phyloP scores from a whole-genome alignment of 257 asterid genomes.

The Lycium ferocissimum region DNA sequence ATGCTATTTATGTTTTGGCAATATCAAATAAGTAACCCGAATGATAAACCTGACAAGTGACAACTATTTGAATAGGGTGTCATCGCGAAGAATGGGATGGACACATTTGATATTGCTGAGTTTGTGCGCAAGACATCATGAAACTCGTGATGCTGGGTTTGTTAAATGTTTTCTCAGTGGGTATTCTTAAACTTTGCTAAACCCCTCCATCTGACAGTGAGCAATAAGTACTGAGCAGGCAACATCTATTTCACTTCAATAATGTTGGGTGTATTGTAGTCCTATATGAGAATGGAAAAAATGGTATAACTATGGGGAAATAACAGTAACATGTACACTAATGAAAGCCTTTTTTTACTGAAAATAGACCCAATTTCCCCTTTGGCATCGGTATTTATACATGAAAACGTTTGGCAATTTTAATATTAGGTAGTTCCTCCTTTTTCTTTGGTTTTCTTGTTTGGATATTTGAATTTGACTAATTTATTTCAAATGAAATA shows the following conservation, averaged over 20 bases:
- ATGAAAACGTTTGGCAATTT: slow-evolving; percentile 13
- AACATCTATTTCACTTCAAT: not conserved
- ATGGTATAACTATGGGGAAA: not conserved
- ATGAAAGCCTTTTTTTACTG: too few species aligned
- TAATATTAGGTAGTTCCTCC: not conserved
- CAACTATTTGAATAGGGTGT: slow-evolving; percentile 63
- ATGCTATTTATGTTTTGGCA: not conserved
- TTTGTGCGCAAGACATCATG: slow-evolving; percentile 42
- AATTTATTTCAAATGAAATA: not conserved
- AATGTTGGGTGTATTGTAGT: slow-evolving; percentile 6
- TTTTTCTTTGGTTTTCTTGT: not conserved
- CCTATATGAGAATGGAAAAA: not conserved
- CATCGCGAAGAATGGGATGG: slow-evolving; percentile 65
- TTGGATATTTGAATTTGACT: not conserved
- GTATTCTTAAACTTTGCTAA: not conserved
- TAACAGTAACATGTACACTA: not conserved
- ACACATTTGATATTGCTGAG: slow-evolving; percentile 65
- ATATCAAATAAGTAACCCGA: slow-evolving; percentile 1
- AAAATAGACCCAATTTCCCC: not conserved
- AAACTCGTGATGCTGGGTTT: slow-evolving; percentile 19
- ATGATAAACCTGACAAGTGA: slow-evolving; percentile 26
- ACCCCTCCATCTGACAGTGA: not conserved
- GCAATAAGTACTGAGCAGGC: not conserved
- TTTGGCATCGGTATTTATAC: not conserved
- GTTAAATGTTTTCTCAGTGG: not conserved